Percentiles rank a stretch among this genome's conserved stretches.
phyloP scores from a whole-genome alignment of 2,329 filamentous ascomycete genomes.

The Xenoacremonium recifei region DNA sequence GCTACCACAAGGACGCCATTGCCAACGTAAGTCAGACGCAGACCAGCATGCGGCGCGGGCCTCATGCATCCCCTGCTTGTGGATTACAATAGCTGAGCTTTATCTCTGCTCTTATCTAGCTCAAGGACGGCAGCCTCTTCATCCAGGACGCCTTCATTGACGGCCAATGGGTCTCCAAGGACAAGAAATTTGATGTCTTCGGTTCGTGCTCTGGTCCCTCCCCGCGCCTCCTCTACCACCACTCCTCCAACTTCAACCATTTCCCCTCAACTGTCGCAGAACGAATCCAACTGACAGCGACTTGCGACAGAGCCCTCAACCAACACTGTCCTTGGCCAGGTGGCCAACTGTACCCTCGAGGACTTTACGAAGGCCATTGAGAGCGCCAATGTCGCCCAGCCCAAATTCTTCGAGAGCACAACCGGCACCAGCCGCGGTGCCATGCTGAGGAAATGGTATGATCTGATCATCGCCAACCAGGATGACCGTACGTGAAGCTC shows the following conservation, averaged over 20 bases:
- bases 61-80: neutral
- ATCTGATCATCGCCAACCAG: slow-evolving; percentile 25
- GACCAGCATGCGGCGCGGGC: neutral
- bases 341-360: slow-evolving; percentile 26
- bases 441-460: slow-evolving; percentile 26
- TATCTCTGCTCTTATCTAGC: slow-evolving; percentile 11
- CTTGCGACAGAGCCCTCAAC: slow-evolving; percentile 27
- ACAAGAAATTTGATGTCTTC: slow-evolving; percentile 28
- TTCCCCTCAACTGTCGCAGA: neutral
- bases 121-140: slow-evolving; percentile 26
- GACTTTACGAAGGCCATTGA: slow-evolving; percentile 26
- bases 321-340: slow-evolving; percentile 24
- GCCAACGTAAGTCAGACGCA: slow-evolving; percentile 19
- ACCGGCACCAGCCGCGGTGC: slow-evolving; percentile 27
- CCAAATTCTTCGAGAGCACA: slow-evolving; percentile 24
- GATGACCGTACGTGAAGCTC: slow-evolving; percentile 21
- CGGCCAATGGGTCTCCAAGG: slow-evolving; percentile 26
- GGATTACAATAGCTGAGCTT: slow-evolving; percentile 10
- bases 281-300: neutral
- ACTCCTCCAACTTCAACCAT: too few relatives aligned
- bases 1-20: slow-evolving; percentile 27
- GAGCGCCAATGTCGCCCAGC: slow-evolving; percentile 25
- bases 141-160: slow-evolving; percentile 28
- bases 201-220: slow-evolving; percentile 13
- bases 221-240: too few relatives aligned